Evolutionary conservation across 208 protist genomes (phyloP).

Genomic region (Herpetomonas samuelpessoai): DNA sequence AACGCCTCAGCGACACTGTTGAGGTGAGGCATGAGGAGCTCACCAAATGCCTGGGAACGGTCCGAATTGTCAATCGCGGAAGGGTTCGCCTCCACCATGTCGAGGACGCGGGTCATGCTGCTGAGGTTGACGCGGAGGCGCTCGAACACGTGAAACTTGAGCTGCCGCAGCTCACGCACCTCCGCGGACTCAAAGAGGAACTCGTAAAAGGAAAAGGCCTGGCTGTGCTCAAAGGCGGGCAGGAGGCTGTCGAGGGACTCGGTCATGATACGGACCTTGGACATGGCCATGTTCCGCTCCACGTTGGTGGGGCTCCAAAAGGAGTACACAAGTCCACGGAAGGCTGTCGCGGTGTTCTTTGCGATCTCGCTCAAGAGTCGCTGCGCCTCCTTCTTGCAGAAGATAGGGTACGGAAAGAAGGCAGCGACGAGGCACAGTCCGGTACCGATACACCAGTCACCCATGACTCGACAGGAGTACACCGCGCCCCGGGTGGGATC

Average conservation of each 20-base stretch:
- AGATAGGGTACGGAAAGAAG: constrained; percentile 79
- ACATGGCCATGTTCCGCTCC: constrained; percentile 83
- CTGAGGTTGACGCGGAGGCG: constrained; percentile 73
- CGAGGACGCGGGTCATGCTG: constrained; percentile 74
- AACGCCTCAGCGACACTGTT: constrained; percentile 47
- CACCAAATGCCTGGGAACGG: constrained; percentile 61
- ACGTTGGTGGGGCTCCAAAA: constrained; percentile 87
- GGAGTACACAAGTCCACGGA: constrained; percentile 67
- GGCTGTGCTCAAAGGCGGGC: constrained; percentile 49
- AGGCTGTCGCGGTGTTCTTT: constrained; percentile 62
- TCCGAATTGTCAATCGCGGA: constrained; percentile 71
- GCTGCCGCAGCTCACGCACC: constrained; percentile 49
- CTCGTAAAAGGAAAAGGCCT: constrained; percentile 77
- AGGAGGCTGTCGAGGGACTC: constrained; percentile 61
- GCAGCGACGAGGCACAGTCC: constrained; percentile 59
- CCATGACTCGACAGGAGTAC: constrained; percentile 80
- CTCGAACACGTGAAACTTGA: constrained; percentile 69
- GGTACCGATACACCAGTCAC: constrained; percentile 84
- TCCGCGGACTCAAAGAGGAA: constrained; percentile 79
- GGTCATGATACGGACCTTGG: constrained; percentile 72
- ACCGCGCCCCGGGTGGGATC: constrained; percentile 20
- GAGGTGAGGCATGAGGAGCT: constrained; percentile 55
- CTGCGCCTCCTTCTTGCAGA: constrained; percentile 71
- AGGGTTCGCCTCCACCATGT: constrained; percentile 74
- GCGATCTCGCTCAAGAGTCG: constrained; percentile 40